Percentiles rank a stretch among this genome's conserved stretches.
Evolutionary conservation across 2,329 filamentous ascomycete genomes (phyloP).

Genomic region (Venturia asperata): DNA sequence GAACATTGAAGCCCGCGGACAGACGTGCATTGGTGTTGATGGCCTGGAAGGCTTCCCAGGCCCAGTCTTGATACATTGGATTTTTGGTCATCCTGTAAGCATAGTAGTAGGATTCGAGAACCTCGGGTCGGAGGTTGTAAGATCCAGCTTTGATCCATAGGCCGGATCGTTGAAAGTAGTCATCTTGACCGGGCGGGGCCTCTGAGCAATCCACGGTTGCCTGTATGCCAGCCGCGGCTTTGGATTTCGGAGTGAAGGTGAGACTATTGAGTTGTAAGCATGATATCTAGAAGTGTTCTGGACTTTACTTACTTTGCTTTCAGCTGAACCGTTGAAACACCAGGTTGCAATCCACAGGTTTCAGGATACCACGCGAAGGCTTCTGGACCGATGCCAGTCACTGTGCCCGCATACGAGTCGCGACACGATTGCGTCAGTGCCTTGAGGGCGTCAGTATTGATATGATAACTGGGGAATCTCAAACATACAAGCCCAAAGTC

Average conservation of each 20-base stretch:
- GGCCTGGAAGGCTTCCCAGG: conserved; percentile 67
- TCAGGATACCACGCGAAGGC: conserved; percentile 35
- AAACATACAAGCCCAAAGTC: conserved; percentile 56
- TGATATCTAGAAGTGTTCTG: neutral
- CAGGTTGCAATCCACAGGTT: conserved; percentile 3
- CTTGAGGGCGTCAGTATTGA: neutral
- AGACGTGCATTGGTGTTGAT: conserved; percentile 59
- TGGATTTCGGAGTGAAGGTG: conserved; percentile 38
- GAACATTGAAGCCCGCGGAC: conserved; percentile 59
- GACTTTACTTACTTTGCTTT: conserved; percentile 8
- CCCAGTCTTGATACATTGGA: conserved; percentile 71
- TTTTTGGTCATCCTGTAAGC: conserved; percentile 74
- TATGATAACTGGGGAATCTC: neutral
- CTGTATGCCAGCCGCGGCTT: conserved; percentile 36
- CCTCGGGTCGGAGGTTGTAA: conserved; percentile 72
- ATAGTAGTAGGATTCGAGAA: conserved; percentile 80
- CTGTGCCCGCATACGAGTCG: conserved; percentile 61
- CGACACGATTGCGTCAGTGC: conserved; percentile 66
- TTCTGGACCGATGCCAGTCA: conserved; percentile 72
- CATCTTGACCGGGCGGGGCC: conserved; percentile 29
- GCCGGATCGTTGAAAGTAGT: conserved; percentile 52
- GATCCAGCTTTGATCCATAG: conserved; percentile 54
- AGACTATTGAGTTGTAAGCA: neutral
- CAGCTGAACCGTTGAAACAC: neutral
- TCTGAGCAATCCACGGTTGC: conserved; percentile 33